phyloP scores from a whole-genome alignment of 2,329 filamentous ascomycete species.

The Colletotrichum cuscutae region DNA sequence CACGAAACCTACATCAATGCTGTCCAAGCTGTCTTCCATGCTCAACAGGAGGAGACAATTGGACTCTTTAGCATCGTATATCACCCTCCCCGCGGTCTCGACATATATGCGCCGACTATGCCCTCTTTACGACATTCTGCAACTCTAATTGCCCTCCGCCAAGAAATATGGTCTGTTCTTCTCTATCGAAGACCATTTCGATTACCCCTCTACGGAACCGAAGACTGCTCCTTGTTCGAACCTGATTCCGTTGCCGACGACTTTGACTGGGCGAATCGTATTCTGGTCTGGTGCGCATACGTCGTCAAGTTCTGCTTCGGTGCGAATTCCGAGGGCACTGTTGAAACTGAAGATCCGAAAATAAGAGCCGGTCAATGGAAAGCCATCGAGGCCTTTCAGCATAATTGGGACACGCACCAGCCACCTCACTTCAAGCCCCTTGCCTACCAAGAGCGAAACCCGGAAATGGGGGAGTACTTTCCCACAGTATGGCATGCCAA shows the following conservation, averaged over 20 bases:
- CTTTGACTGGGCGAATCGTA: slow-evolving; percentile 68
- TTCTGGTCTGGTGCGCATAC: slow-evolving; percentile 70
- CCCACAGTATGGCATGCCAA: slow-evolving; percentile 55
- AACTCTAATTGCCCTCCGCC: not conserved
- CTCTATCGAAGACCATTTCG: slow-evolving; percentile 18
- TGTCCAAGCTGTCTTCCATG: slow-evolving; percentile 14
- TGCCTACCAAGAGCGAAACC: slow-evolving; percentile 51
- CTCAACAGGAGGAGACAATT: slow-evolving; percentile 13
- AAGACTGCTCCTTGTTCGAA: slow-evolving; percentile 13
- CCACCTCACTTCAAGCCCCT: slow-evolving; percentile 66
- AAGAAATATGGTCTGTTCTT: slow-evolving; percentile 23
- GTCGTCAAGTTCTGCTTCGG: slow-evolving; percentile 72
- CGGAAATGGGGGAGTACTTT: slow-evolving; percentile 54
- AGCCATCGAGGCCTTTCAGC: slow-evolving; percentile 55
- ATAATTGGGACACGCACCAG: slow-evolving; percentile 57
- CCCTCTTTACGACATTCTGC: slow-evolving; percentile 11
- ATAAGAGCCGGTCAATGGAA: slow-evolving; percentile 49
- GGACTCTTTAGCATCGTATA: slow-evolving; percentile 12
- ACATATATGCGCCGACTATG: slow-evolving; percentile 15
- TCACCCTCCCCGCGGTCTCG: not conserved
- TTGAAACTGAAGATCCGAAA: slow-evolving; percentile 41
- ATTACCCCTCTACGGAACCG: slow-evolving; percentile 11
- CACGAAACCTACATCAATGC: slow-evolving; percentile 17
- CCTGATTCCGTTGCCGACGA: slow-evolving; percentile 50
- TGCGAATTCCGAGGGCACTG: not conserved